Evolutionary conservation across 768 basidiomycete species (phyloP).

Genomic region (Kwoniella dendrophila): DNA sequence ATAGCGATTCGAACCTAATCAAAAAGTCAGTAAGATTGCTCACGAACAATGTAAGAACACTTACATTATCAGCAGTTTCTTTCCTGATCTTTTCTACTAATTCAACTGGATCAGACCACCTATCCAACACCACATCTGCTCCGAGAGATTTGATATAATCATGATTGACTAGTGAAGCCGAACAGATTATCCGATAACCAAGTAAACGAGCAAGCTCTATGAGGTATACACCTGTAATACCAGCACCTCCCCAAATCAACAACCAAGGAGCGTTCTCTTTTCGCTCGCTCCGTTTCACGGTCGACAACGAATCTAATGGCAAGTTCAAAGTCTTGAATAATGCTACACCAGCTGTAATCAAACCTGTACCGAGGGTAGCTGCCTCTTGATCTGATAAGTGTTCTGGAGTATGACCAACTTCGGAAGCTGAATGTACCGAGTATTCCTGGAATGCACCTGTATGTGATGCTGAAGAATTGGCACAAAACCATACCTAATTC

Average conservation of each 20-base stretch:
- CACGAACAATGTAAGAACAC: too few relatives aligned
- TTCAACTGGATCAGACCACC: slow-evolving; percentile 22
- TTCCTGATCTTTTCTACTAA: slow-evolving; percentile 30
- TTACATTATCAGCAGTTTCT: slow-evolving; percentile 35
- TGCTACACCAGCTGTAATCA: slow-evolving; percentile 42
- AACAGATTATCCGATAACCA: slow-evolving; percentile 60
- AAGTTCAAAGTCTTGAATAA: slow-evolving; percentile 33
- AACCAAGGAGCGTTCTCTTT: slow-evolving; percentile 23
- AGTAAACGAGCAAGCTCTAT: slow-evolving; percentile 59
- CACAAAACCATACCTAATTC: slow-evolving; percentile 44
- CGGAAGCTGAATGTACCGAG: slow-evolving; percentile 35
- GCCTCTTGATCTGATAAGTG: slow-evolving; percentile 32
- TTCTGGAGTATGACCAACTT: slow-evolving; percentile 35
- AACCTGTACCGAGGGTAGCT: slow-evolving; percentile 40
- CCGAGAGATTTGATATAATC: slow-evolving; percentile 58
- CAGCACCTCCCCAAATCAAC: slow-evolving; percentile 39
- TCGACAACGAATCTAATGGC: slow-evolving; percentile 4
- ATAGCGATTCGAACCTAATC: slow-evolving; percentile 35
- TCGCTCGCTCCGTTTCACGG: background rate
- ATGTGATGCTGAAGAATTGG: slow-evolving; percentile 29
- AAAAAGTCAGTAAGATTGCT: background rate
- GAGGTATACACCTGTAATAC: slow-evolving; percentile 41
- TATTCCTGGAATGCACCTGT: slow-evolving; percentile 45
- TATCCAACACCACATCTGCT: slow-evolving; percentile 59
- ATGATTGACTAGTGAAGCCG: slow-evolving; percentile 58